These are phyloP conservation scores for Aspergillus alliaceus DNA, from an alignment of 2,329 filamentous ascomycete genomes.

Conservation along the genomic window DNA sequence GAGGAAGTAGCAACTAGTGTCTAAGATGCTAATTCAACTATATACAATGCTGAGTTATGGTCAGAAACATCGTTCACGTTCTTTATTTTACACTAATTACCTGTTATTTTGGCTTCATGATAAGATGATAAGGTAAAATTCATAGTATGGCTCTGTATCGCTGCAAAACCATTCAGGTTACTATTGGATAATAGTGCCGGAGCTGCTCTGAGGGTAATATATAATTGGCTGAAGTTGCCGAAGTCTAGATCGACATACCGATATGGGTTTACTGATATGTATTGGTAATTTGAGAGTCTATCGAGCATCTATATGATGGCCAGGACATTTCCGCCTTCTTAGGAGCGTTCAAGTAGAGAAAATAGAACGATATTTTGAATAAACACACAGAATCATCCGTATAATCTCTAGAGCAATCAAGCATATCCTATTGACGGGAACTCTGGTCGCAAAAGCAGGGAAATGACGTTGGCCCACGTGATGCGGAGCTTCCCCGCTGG, in stretches of 20 bases:
- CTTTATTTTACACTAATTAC: too few relatives aligned
- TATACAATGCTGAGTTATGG: too few relatives aligned
- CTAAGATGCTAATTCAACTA: too few relatives aligned
- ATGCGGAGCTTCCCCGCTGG: slow-evolving; percentile 13
- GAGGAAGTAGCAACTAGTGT: too few relatives aligned
- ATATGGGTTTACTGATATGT: slow-evolving; percentile 4
- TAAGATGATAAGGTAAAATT: background rate
- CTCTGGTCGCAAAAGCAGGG: background rate
- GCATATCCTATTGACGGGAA: background rate
- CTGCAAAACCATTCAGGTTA: background rate
- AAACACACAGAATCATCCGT: background rate
- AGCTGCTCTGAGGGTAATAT: background rate
- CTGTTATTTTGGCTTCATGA: too few relatives aligned
- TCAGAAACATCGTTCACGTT: too few relatives aligned
- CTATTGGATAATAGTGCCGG: background rate
- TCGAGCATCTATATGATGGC: background rate
- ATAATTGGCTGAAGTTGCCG: slow-evolving; percentile 6
- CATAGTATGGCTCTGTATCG: background rate
- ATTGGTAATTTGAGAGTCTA: background rate
- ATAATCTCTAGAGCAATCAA: background rate
- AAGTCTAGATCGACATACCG: background rate
- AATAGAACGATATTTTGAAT: background rate
- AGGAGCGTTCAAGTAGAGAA: background rate
- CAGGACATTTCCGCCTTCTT: background rate
- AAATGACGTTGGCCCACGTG: slow-evolving; percentile 20